Percentiles rank a stretch among this genome's conserved stretches.
phyloP scores from a whole-genome alignment of 352 stramenopile species.

The Phytophthora sp. region DNA sequence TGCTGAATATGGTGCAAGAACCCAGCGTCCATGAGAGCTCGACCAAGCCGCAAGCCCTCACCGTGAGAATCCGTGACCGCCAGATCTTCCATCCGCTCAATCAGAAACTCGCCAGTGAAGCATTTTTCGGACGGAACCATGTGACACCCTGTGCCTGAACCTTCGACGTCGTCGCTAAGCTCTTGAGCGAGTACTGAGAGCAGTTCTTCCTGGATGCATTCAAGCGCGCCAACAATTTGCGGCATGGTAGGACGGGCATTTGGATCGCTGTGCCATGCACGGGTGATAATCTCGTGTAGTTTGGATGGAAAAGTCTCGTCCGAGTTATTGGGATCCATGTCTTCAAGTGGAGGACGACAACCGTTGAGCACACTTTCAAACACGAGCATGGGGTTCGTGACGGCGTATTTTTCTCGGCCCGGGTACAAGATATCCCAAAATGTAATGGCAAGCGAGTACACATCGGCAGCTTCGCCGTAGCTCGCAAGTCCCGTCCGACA shows the following conservation, averaged over 20 bases:
- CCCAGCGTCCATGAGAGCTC: slow-evolving; percentile 65
- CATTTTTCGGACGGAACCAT: slow-evolving; percentile 32
- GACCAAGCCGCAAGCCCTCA: slow-evolving; percentile 55
- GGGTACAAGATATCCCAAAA: slow-evolving; percentile 80
- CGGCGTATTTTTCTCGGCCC: slow-evolving; percentile 51
- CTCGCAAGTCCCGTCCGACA: slow-evolving; percentile 47
- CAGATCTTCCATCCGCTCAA: slow-evolving; percentile 49
- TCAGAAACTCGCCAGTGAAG: slow-evolving; percentile 37
- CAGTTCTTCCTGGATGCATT: slow-evolving; percentile 70
- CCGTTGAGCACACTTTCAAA: slow-evolving; percentile 60
- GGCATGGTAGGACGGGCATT: slow-evolving; percentile 51
- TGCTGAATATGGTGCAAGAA: slow-evolving; percentile 63
- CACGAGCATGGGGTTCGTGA: slow-evolving; percentile 49
- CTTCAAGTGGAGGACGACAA: slow-evolving; percentile 51
- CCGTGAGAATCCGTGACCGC: slow-evolving; percentile 26
- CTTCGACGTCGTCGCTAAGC: slow-evolving; percentile 50
- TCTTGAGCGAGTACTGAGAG: slow-evolving; percentile 51
- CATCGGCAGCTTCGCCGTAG: slow-evolving; percentile 72
- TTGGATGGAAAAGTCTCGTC: slow-evolving; percentile 35
- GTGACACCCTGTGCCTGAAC: slow-evolving; percentile 18
- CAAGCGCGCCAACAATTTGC: slow-evolving; percentile 53
- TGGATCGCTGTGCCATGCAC: slow-evolving; percentile 60
- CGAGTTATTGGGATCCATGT: slow-evolving; percentile 4
- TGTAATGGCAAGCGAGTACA: slow-evolving; percentile 76
- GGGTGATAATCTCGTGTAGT: slow-evolving; percentile 67